A percentile compares a stretch with the other conserved stretches of the same genome.
Conservation (phyloP, 768 basidiomycete genomes). For the Termitomyces titanicus region DNA sequence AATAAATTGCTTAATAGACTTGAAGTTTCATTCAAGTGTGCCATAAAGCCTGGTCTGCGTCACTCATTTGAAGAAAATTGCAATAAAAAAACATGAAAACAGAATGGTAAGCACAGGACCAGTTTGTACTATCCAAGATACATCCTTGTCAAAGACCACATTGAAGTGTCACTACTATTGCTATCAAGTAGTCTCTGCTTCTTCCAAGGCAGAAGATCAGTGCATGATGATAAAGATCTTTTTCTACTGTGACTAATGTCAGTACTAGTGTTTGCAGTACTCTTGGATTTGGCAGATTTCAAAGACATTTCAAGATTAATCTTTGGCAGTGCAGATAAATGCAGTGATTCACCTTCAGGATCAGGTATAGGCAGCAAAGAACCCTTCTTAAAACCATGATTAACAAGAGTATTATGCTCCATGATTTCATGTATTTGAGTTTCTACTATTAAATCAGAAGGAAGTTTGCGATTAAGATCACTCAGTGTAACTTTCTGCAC, state of each 20-base stretch:
- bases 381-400: neutral
- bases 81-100: conserved; percentile 1
- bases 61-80: neutral
- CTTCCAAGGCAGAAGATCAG: too few relatives aligned
- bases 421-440: neutral
- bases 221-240: neutral
- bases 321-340: neutral
- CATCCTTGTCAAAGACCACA: neutral
- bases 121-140: neutral
- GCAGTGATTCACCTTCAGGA: neutral
- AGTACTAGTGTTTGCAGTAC: neutral
- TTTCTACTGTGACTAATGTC: neutral
- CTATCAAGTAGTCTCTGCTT: too few relatives aligned
- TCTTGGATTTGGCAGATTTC: neutral
- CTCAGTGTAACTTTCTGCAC: conserved; percentile 13
- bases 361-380: neutral
- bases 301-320: neutral
- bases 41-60: neutral
- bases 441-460: neutral
- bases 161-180: neutral
- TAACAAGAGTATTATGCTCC: conserved; percentile 1
- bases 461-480: conserved; percentile 17
- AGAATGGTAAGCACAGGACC: conserved; percentile 2
- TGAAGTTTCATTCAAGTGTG: neutral
- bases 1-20: neutral